Evolutionary conservation across 2,329 filamentous ascomycete species (phyloP).

Genomic region (Graphilbum sp.): DNA sequence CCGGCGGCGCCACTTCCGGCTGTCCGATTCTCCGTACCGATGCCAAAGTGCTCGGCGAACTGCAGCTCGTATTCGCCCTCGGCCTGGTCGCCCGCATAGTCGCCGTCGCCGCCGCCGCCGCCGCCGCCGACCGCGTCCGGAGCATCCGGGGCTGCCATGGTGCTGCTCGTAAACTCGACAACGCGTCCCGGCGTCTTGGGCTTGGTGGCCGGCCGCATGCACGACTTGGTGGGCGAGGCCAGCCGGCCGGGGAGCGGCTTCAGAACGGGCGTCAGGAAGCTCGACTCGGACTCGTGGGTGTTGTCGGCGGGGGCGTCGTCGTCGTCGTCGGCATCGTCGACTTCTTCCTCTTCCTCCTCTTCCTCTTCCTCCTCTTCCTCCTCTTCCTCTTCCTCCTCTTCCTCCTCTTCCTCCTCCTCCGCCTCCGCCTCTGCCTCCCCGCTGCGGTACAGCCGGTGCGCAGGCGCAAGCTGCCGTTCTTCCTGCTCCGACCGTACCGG

Average conservation of each 20-base stretch:
- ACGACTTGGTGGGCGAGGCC: constrained; percentile 40
- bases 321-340: too few species aligned
- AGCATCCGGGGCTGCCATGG: constrained; percentile 21
- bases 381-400: neutral
- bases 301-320: too few species aligned
- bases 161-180: constrained; percentile 39
- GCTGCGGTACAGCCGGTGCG: neutral
- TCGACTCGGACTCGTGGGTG: constrained; percentile 17
- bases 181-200: constrained; percentile 40
- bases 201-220: constrained; percentile 39
- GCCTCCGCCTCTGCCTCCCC: neutral
- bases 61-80: neutral
- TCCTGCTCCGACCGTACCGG: too few species aligned
- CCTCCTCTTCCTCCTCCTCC: neutral
- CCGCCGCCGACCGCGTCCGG: neutral
- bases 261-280: constrained; percentile 22
- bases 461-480: neutral
- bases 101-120: neutral
- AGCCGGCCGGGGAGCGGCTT: constrained; percentile 32
- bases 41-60: constrained; percentile 7
- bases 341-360: constrained; percentile 3
- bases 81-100: neutral
- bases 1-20: neutral
- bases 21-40: constrained; percentile 5
- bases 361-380: neutral